Evolutionary conservation across 352 stramenopile species (phyloP), one percentile per base, ranked within the genome.

Genomic region (Phytophthora chlamydospora): DNA sequence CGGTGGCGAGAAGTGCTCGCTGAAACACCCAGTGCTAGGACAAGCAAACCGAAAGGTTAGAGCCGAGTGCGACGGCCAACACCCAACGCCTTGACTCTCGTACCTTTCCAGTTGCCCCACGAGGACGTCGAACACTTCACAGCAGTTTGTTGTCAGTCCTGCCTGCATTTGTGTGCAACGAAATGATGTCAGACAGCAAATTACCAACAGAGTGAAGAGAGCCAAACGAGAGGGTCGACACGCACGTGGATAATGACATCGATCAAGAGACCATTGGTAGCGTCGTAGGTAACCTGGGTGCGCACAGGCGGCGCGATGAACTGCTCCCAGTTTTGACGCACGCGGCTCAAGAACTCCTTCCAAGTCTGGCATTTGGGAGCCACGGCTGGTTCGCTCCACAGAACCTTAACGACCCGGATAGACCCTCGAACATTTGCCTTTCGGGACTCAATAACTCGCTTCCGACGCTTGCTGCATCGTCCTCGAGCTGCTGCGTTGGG

Each of bases 331-430:
- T 73, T 70, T 40, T 63, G 57, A 39, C 58, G 51, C 27, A 69
- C 56, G 19, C 42, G 47, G 11, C 43, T 10, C 14, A 75, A 61
- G 3, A 69, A 50, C 40, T 75, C 42, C 31, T 60, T 47, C 46
- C 53, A 68, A 19, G 58, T 57, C 40, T 73, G 49, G 74, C 66
- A 88, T 42, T 75, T 54, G 3, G 66, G 57, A 10, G 35, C 21
- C 16, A 40, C 46, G 0, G 68, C 46, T 51, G 57, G 40, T 32
- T 99, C 96, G 33, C 84, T 65, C 82, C 97, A 99, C 12, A 92
- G 80, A 27, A 98, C 84, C 40, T 89, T 91, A 32, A 96, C 80
- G 38, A 98, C 85, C 41, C 96, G 89, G 31, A 89, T 67, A 4
- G 64, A 57, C 4, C 40, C 64, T 58, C 68, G 29, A 3, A 68